Evolutionary conservation across 352 stramenopile genomes (phyloP).

Genomic region (Phytophthora vignae): DNA sequence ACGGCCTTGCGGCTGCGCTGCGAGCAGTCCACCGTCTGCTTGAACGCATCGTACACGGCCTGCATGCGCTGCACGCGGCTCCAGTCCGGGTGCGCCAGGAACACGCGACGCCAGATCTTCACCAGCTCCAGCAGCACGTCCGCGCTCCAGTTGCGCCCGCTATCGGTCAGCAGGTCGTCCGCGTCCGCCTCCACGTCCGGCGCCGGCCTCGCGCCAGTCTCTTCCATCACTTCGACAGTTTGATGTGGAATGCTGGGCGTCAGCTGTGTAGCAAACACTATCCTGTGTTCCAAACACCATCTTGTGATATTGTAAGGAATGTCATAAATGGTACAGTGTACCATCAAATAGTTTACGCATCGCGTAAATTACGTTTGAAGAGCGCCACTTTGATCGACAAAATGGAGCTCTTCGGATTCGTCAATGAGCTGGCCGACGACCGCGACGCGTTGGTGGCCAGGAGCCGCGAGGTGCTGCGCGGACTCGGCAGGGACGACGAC

Average conservation of each 20-base stretch:
- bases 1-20: slow-evolving; percentile 65
- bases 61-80: slow-evolving; percentile 55
- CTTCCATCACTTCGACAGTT: slow-evolving; percentile 18
- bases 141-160: slow-evolving; percentile 59
- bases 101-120: slow-evolving; percentile 59
- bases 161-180: slow-evolving; percentile 44
- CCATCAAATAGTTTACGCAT: background rate
- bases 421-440: slow-evolving; percentile 52
- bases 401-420: slow-evolving; percentile 59
- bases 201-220: background rate
- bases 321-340: too few species aligned
- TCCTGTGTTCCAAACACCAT: too few species aligned
- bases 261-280: too few species aligned
- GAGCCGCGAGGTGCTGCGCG: slow-evolving; percentile 58
- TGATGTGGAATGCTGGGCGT: too few species aligned
- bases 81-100: slow-evolving; percentile 43
- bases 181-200: slow-evolving; percentile 32
- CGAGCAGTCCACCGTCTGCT: slow-evolving; percentile 48
- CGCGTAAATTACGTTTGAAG: background rate
- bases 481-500: slow-evolving; percentile 45
- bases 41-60: slow-evolving; percentile 62
- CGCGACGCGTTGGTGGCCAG: slow-evolving; percentile 39
- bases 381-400: background rate
- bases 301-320: too few species aligned
- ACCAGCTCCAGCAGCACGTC: slow-evolving; percentile 65